phyloP scores from a whole-genome alignment of 2,329 filamentous ascomycete genomes.

The Leptographium galeiforme region DNA sequence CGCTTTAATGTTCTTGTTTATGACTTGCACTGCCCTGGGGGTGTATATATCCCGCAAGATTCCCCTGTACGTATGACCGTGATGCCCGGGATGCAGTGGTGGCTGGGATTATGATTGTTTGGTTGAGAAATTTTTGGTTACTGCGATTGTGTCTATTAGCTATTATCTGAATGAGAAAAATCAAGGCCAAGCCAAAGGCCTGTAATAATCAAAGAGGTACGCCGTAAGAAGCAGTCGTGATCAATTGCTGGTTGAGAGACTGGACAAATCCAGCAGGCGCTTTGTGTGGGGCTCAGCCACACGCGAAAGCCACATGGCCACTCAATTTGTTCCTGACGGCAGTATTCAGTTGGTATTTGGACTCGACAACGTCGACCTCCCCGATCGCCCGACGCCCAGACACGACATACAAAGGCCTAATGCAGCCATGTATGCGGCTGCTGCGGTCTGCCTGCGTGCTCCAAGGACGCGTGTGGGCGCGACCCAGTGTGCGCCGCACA shows the following conservation, averaged over 20 bases:
- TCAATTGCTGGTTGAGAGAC: background rate
- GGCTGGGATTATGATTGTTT: background rate
- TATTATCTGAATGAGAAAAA: too few species aligned
- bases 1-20: background rate
- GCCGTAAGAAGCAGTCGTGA: too few species aligned
- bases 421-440: slow-evolving; percentile 22
- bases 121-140: too few species aligned
- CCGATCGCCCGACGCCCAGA: slow-evolving; percentile 6
- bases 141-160: too few species aligned
- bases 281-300: background rate
- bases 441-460: slow-evolving; percentile 12
- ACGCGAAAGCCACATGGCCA: too few species aligned
- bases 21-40: background rate
- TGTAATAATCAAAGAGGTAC: background rate
- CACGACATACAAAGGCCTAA: slow-evolving; percentile 9
- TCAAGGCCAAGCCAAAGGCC: background rate
- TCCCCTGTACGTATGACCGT: slow-evolving; percentile 2
- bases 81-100: too few species aligned
- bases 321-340: too few species aligned
- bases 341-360: too few species aligned
- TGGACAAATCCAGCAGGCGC: background rate
- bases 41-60: background rate
- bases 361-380: background rate
- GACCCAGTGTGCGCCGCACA: background rate
- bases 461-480: background rate